A percentile compares a stretch with the other conserved stretches of the same genome.
These are phyloP conservation scores for Fragosphaeria purpurea DNA, from an alignment of 2,329 filamentous ascomycete species.

Conservation along the genomic window DNA sequence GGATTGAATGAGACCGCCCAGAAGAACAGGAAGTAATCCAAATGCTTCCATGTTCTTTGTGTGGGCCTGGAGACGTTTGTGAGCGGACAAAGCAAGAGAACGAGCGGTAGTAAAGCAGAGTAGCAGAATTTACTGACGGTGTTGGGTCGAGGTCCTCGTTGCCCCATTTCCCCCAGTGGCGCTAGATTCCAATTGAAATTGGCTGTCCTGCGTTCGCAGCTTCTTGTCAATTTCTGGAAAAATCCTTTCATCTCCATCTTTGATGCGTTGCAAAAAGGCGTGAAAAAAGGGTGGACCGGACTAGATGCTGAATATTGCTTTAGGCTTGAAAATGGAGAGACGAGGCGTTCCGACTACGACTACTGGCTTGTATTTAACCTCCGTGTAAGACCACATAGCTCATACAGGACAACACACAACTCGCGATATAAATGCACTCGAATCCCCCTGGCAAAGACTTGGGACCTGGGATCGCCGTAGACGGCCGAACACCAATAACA, in stretches of 20 bases:
- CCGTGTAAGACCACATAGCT: background rate
- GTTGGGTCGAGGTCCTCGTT: background rate
- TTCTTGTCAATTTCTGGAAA: background rate
- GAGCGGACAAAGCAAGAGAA: no score
- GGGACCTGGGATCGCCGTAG: no score
- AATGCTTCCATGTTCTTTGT: background rate
- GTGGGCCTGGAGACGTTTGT: no score
- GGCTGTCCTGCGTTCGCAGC: background rate
- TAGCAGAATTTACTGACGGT: background rate
- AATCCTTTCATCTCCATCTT: background rate
- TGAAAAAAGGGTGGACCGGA: no score
- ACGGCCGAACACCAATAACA: no score
- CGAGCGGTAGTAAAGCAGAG: no score
- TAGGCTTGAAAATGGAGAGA: no score
- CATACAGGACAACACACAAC: no score
- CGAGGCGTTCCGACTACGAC: background rate
- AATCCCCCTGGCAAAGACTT: no score
- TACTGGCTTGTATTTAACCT: background rate
- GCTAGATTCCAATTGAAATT: background rate
- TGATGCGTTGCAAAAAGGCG: background rate
- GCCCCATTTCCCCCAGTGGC: background rate
- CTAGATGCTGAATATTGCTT: no score
- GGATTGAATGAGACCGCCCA: slow-evolving; percentile 6
- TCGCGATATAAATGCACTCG: no score
- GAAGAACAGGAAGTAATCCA: slow-evolving; percentile 4